Evolutionary conservation across 2,329 filamentous ascomycete genomes (phyloP).

Genomic region (Aspergillus calidoustus): DNA sequence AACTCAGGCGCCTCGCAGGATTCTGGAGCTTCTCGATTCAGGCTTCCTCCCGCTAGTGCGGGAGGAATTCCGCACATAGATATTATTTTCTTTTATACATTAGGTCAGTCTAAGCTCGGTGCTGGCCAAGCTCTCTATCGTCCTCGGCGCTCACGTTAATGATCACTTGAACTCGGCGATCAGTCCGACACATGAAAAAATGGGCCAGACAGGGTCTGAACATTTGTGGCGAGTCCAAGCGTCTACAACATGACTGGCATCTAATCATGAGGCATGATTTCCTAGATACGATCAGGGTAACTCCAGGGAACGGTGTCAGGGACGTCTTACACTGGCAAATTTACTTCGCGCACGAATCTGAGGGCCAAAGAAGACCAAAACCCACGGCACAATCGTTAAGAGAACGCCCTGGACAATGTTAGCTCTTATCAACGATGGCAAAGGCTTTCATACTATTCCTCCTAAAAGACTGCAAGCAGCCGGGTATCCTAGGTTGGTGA

Average conservation of each 20-base stretch:
- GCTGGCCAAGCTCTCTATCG: not conserved
- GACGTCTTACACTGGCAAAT: conserved; percentile 65
- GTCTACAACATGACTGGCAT: not conserved
- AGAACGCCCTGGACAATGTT: conserved; percentile 44
- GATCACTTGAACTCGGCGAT: not conserved
- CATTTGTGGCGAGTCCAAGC: not conserved
- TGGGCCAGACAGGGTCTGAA: not conserved
- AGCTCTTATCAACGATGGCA: not conserved
- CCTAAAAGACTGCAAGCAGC: conserved; percentile 77
- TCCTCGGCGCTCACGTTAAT: too few species aligned
- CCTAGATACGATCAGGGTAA: conserved; percentile 18
- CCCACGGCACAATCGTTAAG: conserved; percentile 80
- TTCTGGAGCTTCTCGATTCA: not conserved
- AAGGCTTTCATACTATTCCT: conserved; percentile 61
- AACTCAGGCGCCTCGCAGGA: not conserved
- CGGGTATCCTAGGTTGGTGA: conserved; percentile 70
- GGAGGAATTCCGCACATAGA: not conserved
- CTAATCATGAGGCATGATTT: conserved; percentile 24
- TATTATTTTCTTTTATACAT: not conserved
- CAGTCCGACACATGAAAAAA: not conserved
- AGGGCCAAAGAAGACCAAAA: conserved; percentile 75
- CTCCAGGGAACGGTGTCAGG: not conserved
- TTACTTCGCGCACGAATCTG: conserved; percentile 75
- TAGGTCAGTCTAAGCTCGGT: not conserved
- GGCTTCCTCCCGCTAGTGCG: not conserved